Evolutionary conservation across 257 asterid genomes (phyloP).

Genomic region (Solanum tarijense): DNA sequence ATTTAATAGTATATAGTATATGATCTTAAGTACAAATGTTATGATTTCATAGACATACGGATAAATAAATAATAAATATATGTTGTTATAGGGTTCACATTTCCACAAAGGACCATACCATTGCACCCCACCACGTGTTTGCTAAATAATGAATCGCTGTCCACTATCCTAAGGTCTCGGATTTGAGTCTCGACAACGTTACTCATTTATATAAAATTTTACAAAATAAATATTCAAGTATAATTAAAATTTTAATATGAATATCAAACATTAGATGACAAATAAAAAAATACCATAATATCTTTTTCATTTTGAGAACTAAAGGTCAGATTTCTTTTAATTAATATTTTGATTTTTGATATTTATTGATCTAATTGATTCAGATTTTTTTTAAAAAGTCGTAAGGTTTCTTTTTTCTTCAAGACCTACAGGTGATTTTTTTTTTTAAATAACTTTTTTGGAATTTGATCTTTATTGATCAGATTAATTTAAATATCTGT

Average conservation of each 20-base stretch:
- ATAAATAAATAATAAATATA: not conserved
- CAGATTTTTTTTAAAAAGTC: not conserved
- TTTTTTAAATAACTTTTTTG: not conserved
- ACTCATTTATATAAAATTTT: not conserved
- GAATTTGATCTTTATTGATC: not conserved
- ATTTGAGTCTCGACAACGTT: too few relatives aligned
- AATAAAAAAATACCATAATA: not conserved
- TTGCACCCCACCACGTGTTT: not conserved
- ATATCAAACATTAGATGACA: not conserved
- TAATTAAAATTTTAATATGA: not conserved
- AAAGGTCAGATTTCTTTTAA: not conserved
- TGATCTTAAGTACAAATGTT: not conserved
- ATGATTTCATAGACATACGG: not conserved
- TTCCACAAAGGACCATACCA: not conserved
- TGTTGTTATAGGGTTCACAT: not conserved
- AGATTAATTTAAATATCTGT: not conserved
- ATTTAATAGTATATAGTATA: not conserved
- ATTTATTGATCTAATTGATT: not conserved
- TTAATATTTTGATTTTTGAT: not conserved
- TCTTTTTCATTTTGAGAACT: not conserved
- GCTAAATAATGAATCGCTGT: not conserved
- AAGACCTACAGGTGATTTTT: not conserved
- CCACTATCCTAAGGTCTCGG: too few relatives aligned
- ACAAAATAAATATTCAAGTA: accelerated
- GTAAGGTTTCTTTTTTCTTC: not conserved